A percentile compares a stretch with the other conserved stretches of the same genome.
phyloP scores from a whole-genome alignment of 2,329 filamentous ascomycete genomes.

The Diaporthe sp. region DNA sequence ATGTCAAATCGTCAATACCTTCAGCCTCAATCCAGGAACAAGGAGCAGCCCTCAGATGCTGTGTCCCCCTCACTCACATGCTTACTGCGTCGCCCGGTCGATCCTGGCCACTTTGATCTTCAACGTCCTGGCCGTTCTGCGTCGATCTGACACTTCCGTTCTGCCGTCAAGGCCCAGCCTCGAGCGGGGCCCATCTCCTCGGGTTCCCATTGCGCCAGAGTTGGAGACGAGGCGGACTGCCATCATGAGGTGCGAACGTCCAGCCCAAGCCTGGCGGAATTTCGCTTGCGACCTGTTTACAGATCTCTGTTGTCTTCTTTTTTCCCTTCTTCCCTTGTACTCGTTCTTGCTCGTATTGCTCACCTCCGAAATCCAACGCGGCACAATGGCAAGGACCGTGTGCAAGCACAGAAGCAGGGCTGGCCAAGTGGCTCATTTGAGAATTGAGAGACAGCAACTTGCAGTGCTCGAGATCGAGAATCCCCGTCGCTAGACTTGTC shows the following conservation, averaged over 20 bases:
- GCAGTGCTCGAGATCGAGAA: neutral
- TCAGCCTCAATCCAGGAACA: conserved; percentile 31
- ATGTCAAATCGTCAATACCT: conserved; percentile 9
- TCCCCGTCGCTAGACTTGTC: neutral
- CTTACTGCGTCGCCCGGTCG: neutral
- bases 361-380: neutral
- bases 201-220: neutral
- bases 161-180: neutral
- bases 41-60: neutral
- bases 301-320: neutral
- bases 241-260: neutral
- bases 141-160: neutral
- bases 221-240: neutral
- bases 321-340: neutral
- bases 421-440: conserved; percentile 10
- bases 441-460: neutral
- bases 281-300: neutral
- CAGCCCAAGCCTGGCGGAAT: neutral
- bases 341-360: neutral
- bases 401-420: neutral
- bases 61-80: conserved; percentile 12
- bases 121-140: neutral
- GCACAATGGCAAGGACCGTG: neutral
- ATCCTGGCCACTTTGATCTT: neutral
- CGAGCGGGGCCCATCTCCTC: neutral